phyloP scores from a whole-genome alignment of 306 rosid genomes.

The Purshia tridentata region DNA sequence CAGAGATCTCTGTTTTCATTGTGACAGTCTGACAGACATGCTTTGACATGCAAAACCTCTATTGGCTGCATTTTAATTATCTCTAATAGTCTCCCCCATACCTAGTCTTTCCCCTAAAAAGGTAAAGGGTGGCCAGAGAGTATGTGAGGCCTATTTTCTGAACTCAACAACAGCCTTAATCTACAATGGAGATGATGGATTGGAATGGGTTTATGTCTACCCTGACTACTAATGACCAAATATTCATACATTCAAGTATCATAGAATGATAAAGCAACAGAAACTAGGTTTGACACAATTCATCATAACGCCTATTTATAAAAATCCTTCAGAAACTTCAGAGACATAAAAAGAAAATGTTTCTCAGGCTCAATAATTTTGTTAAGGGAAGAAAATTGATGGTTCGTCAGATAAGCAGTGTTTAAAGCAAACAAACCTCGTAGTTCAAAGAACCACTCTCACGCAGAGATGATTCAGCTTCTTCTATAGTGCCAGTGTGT shows the following conservation, averaged over 20 bases:
- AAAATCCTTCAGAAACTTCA: background rate
- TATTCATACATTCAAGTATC: background rate
- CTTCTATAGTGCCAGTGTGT: slow-evolving; percentile 72
- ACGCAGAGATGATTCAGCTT: slow-evolving; percentile 81
- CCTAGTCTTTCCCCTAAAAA: background rate
- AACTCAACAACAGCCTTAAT: background rate
- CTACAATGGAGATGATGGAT: background rate
- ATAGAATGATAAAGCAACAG: background rate
- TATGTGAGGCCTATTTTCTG: background rate
- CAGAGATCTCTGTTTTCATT: background rate
- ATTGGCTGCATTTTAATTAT: background rate
- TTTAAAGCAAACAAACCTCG: slow-evolving; percentile 58
- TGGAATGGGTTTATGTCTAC: background rate
- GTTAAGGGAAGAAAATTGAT: slow-evolving; percentile 10
- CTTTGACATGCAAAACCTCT: background rate
- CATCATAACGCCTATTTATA: background rate
- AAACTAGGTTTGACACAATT: background rate
- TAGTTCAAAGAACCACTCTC: slow-evolving; percentile 82
- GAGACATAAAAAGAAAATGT: background rate
- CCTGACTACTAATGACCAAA: background rate
- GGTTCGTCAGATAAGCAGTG: slow-evolving; percentile 8
- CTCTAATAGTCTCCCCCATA: background rate
- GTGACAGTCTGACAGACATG: background rate
- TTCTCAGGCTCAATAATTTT: background rate
- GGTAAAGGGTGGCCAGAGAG: no score